Base-by-base conservation (phyloP, 2,329 filamentous ascomycete genomes). In the Parafenestella ontariensis region DNA sequence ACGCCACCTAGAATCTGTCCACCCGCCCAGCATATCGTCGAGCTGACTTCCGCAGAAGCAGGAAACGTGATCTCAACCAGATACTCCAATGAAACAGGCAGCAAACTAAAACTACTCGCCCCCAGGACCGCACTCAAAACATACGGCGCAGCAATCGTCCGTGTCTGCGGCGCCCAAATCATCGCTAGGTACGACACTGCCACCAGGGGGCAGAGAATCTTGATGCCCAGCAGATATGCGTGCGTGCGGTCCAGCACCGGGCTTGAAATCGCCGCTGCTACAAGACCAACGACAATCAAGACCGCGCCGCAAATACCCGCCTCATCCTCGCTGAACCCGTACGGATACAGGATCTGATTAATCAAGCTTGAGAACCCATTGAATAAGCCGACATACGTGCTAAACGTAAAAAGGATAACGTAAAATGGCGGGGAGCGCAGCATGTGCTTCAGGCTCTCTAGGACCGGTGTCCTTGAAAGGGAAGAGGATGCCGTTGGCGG, bases 251-350 rank as follows among this genome's bases (percentile, higher is more conserved):
- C 95, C 59, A 96, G 85, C 62, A 97, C 82, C 0, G 94, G 94
- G 0, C 89, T 91, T 0, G 87, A 83, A 57, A 96, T 81, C 13
- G 92, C 95, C 0, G 92, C 84, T 4, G 85, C 77, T 40, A 96
- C 82, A 1, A 99, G 86, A 8, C 95, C 95, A 48, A 95, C 90
- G 42, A 96, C 82, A 71, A 98, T 98, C 29, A 98, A 84, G 8
- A 98, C 77, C 0, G 90, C 95, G 60, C 95, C 95, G 10, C 89
- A 92, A 67, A 98, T 93, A 29, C 95, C 95, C 20, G 94, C 91
- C 51, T 96, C 84, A 61, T 89, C 89, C 73, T 96, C 89, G 54
- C 80, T 84, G 83, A 92, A 96, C 67, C 87, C 90, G 77, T 97
- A 94, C 0, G 95, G 95, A 34, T 85, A 81, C 60, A 98, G 85